Evolutionary conservation across 306 rosid genomes (phyloP).

Genomic region (Amphicarpaea edgeworthii): DNA sequence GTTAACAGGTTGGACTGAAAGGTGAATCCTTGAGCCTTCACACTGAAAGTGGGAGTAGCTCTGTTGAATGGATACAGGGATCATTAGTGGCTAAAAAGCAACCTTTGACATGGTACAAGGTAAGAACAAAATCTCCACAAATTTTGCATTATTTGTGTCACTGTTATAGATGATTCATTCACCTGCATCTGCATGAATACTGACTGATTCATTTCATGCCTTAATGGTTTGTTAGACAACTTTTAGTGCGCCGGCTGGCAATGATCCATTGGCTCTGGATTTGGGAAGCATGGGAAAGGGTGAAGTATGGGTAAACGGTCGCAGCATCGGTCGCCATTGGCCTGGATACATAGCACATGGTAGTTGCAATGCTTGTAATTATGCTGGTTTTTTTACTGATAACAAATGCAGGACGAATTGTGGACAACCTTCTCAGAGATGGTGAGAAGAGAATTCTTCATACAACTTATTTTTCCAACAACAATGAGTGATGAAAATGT

Average conservation of each 20-base stretch:
- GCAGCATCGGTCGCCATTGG: slow-evolving; percentile 90
- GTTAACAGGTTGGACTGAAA: slow-evolving; percentile 75
- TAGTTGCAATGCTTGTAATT: slow-evolving; percentile 63
- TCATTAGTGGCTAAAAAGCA: slow-evolving; percentile 52
- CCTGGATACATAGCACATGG: slow-evolving; percentile 67
- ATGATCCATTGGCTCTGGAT: slow-evolving; percentile 87
- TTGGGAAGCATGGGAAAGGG: slow-evolving; percentile 87
- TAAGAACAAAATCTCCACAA: slow-evolving; percentile 41
- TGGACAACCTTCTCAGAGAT: slow-evolving; percentile 77
- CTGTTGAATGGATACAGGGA: slow-evolving; percentile 67
- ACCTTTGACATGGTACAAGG: slow-evolving; percentile 98
- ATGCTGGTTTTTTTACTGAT: slow-evolving; percentile 70
- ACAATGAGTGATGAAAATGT: background rate
- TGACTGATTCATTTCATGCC: slow-evolving; percentile 28
- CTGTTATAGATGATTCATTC: slow-evolving; percentile 27
- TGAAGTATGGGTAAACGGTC: slow-evolving; percentile 87
- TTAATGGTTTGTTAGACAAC: slow-evolving; percentile 57
- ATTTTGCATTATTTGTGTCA: slow-evolving; percentile 1
- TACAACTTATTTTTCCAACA: background rate
- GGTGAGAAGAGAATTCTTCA: slow-evolving; percentile 70
- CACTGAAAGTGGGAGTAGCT: slow-evolving; percentile 55
- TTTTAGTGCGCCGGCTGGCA: slow-evolving; percentile 70
- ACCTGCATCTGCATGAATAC: slow-evolving; percentile 3
- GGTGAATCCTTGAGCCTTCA: slow-evolving; percentile 73
- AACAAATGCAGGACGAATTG: slow-evolving; percentile 69